Evolutionary conservation across 192 early-diverging fungal genomes (phyloP), one percentile per base, ranked within the genome.

Genomic region (Entomortierella chlamydospora): DNA sequence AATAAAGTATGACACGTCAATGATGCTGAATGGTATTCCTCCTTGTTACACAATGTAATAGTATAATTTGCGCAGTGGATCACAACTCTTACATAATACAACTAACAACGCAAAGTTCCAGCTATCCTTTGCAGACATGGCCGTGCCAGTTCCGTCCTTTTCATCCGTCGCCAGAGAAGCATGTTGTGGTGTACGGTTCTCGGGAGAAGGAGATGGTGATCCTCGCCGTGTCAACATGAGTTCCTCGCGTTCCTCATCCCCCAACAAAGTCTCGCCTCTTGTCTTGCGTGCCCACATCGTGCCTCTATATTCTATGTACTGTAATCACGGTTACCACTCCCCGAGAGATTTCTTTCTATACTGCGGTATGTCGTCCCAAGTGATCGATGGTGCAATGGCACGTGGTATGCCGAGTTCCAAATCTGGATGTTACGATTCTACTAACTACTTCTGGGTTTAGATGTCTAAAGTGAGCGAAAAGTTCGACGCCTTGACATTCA

Each of bases 41-140:
- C 50, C 18, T 18, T 8, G 20, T n/a, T 15, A 51, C 50, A 11
- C 5, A 25, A 51, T 15, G 50, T 25, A 25, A 15, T 51, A 25
- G 8, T 51, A 51, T 51, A 6, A 51, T 51, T 51, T 51, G 5
- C 18, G 11, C 50, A 57, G 18, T 23, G 6, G 55, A 57, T 30
- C 18, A 2, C 3, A 12, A 12, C 15, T 17, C 73, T 65, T 70
- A 79, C 74, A 79, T 54, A 79, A 23, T 25, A 79, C 68, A 23
- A 79, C 74, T 33, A 79, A 39, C 26, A 79, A 57, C 33, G 61
- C 49, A 70, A 79, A 70, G 57, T 79, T 79, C 74, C 74, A 70
- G n/a, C 55, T 79, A 41, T 79, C 74, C 50, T 70, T 69, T 29
- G 22, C 29, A 29, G 74, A 79, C 57, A 79, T 65, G 31, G 49